Evolutionary conservation across 768 basidiomycete species (phyloP).

Genomic region (Lactarius deliciosus): DNA sequence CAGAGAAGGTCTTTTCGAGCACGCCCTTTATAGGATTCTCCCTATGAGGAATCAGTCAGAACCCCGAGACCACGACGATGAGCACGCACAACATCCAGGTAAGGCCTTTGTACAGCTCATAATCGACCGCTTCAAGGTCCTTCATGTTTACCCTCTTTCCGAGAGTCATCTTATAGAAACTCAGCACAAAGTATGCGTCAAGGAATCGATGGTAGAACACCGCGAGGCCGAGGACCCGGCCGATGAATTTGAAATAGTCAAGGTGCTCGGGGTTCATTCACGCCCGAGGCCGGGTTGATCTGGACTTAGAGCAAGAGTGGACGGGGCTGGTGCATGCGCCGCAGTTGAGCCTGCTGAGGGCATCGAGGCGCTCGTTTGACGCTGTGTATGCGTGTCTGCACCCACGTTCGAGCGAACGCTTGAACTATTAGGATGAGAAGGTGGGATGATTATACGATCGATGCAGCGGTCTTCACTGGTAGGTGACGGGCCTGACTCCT

Average conservation of each 20-base stretch:
- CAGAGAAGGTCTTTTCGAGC: slow-evolving; percentile 69
- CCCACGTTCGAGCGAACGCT: no score
- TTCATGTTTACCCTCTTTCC: slow-evolving; percentile 56
- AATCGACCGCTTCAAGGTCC: slow-evolving; percentile 70
- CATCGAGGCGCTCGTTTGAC: no score
- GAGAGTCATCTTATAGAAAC: slow-evolving; percentile 79
- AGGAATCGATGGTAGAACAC: slow-evolving; percentile 78
- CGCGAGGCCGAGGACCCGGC: slow-evolving; percentile 68
- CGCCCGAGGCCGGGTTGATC: slow-evolving; percentile 73
- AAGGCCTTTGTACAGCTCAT: slow-evolving; percentile 66
- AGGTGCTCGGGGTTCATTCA: slow-evolving; percentile 68
- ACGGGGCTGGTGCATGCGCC: no score
- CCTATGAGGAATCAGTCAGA: slow-evolving; percentile 38
- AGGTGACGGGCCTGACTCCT: no score
- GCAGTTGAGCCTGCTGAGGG: no score
- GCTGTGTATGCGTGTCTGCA: no score
- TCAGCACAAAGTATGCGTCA: slow-evolving; percentile 76
- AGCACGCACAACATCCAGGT: slow-evolving; percentile 70
- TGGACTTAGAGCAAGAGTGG: slow-evolving; percentile 30
- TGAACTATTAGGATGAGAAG: no score
- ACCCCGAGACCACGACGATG: not conserved
- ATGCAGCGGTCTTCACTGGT: no score
- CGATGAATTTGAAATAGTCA: slow-evolving; percentile 82
- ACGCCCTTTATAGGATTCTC: slow-evolving; percentile 76
- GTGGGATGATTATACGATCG: no score